phyloP scores from a whole-genome alignment of 208 protist species.

The Trypanosoma vivax region DNA sequence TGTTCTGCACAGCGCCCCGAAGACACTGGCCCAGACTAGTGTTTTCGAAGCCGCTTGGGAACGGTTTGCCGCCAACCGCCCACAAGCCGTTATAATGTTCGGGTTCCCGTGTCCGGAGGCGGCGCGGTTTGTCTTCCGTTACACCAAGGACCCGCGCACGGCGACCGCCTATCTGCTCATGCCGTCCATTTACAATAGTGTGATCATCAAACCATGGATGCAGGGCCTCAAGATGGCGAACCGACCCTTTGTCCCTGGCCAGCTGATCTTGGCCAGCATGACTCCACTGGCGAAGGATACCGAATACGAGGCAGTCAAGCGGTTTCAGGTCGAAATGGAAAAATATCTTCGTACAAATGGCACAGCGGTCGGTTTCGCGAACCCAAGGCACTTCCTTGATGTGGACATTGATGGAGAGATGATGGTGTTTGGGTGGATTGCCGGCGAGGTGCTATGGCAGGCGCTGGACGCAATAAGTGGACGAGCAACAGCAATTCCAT shows the following conservation, averaged over 20 bases:
- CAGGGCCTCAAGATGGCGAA: background rate
- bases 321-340: constrained; percentile 5
- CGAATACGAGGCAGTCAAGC: constrained; percentile 3
- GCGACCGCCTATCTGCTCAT: constrained; percentile 7
- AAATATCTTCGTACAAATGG: background rate
- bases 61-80: constrained; percentile 5
- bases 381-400: constrained; percentile 2
- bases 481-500: constrained; percentile 2
- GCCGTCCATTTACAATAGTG: background rate
- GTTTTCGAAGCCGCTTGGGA: constrained; percentile 13
- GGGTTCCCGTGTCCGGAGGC: background rate
- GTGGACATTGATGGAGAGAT: background rate
- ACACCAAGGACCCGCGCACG: constrained; percentile 9
- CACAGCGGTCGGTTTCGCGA: background rate
- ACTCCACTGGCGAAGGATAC: constrained; percentile 7
- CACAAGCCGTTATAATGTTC: constrained; percentile 19
- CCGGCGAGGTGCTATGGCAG: background rate
- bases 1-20: constrained; percentile 5
- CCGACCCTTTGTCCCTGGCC: background rate
- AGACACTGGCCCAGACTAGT: background rate
- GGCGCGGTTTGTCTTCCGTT: constrained; percentile 4
- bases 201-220: background rate
- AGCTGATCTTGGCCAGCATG: constrained; percentile 8
- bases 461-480: constrained; percentile 1
- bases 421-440: background rate